Evolutionary conservation across 108 stramenopile species (phyloP).

Genomic region (Nitzschia sp.): DNA sequence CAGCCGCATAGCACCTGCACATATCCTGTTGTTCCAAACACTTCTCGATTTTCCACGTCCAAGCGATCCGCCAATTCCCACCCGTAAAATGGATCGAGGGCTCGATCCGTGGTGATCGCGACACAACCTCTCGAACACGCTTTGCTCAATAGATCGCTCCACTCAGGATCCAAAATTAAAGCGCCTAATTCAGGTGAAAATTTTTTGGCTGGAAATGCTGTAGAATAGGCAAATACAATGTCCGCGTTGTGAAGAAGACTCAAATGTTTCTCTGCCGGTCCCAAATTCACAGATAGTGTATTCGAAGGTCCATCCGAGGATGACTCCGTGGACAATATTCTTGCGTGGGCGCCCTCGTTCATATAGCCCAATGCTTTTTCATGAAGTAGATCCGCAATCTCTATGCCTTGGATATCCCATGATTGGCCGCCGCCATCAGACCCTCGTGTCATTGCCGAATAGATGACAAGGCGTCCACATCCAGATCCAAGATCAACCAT

Average conservation of each 20-base stretch:
- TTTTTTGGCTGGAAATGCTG: conserved; percentile 48
- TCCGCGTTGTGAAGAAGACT: conserved; percentile 46
- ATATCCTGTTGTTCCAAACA: conserved; percentile 66
- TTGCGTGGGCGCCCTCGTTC: not conserved
- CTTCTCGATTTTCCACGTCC: conserved; percentile 77
- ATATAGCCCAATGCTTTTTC: conserved; percentile 38
- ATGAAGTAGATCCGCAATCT: conserved; percentile 59
- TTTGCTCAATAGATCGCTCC: conserved; percentile 56
- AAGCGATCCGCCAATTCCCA: conserved; percentile 69
- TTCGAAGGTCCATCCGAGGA: not conserved
- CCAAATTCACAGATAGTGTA: conserved; percentile 25
- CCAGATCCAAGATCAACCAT: conserved; percentile 80
- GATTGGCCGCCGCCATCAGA: not conserved
- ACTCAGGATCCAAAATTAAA: conserved; percentile 62
- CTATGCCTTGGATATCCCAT: conserved; percentile 75
- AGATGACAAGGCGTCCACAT: conserved; percentile 63
- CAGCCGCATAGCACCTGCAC: conserved; percentile 33
- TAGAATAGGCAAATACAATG: conserved; percentile 73
- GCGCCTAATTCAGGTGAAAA: conserved; percentile 58
- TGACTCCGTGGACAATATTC: not conserved
- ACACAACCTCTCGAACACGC: conserved; percentile 52
- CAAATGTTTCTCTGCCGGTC: conserved; percentile 32
- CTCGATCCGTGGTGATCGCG: conserved; percentile 78
- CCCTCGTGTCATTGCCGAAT: conserved; percentile 58
- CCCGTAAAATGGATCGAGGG: conserved; percentile 60